Conservation (phyloP, 2,329 filamentous ascomycete genomes). For the Fusarium dlaminii region DNA sequence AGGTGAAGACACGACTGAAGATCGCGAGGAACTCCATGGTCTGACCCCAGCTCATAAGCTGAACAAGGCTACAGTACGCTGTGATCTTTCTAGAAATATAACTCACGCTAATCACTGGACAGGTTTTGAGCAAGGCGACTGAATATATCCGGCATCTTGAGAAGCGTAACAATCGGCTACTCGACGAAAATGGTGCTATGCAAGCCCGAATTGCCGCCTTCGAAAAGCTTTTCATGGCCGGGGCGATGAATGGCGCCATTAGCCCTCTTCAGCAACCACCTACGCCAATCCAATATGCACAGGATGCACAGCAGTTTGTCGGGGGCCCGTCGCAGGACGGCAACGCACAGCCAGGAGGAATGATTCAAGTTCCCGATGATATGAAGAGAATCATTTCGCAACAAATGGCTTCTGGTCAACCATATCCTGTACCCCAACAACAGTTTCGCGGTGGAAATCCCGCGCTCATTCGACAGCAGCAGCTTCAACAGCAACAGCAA, state of each 20-base stretch:
- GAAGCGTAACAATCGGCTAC: slow-evolving; percentile 83
- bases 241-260: slow-evolving; percentile 73
- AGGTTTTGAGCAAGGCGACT: slow-evolving; percentile 90
- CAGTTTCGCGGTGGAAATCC: slow-evolving; percentile 57
- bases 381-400: slow-evolving; percentile 71
- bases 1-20: slow-evolving; percentile 75
- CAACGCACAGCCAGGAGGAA: slow-evolving; percentile 59
- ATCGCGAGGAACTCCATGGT: slow-evolving; percentile 79
- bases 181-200: slow-evolving; percentile 82
- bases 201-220: slow-evolving; percentile 80
- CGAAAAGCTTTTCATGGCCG: slow-evolving; percentile 81
- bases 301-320: slow-evolving; percentile 56
- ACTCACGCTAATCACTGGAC: slow-evolving; percentile 6
- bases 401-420: slow-evolving; percentile 63
- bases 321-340: slow-evolving; percentile 50
- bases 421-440: slow-evolving; percentile 61
- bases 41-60: slow-evolving; percentile 90
- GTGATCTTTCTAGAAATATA: background rate
- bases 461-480: slow-evolving; percentile 62
- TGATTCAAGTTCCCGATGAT: slow-evolving; percentile 73
- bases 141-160: slow-evolving; percentile 96
- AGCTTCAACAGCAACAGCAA: slow-evolving; percentile 63
- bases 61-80: slow-evolving; percentile 88
- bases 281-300: slow-evolving; percentile 61
- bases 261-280: slow-evolving; percentile 64